A percentile compares a stretch with the other conserved stretches of the same genome.
phyloP scores from a whole-genome alignment of 2,329 filamentous ascomycete genomes.

The Exophiala aquamarina region DNA sequence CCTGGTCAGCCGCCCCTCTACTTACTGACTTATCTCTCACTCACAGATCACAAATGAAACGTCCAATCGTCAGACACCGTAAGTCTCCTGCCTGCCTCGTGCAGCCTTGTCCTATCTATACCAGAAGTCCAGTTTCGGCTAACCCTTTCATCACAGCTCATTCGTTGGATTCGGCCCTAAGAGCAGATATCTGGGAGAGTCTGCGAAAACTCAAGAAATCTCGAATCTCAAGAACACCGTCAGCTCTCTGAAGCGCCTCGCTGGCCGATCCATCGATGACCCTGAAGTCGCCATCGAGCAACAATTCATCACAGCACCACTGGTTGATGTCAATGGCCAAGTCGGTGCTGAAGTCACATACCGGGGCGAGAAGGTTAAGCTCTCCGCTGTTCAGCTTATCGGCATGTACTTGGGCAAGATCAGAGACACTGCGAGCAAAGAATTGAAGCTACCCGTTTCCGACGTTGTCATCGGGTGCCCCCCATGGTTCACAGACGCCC shows the following conservation, averaged over 20 bases:
- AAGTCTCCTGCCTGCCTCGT: conserved; percentile 50
- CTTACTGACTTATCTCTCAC: conserved; percentile 17
- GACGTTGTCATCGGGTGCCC: conserved; percentile 94
- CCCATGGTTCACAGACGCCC: conserved; percentile 93
- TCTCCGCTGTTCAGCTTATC: conserved; percentile 88
- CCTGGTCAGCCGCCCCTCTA: neutral
- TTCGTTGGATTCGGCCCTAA: conserved; percentile 95
- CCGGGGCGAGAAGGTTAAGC: conserved; percentile 90
- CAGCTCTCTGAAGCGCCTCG: conserved; percentile 85
- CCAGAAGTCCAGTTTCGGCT: too few species aligned
- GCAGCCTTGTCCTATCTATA: neutral
- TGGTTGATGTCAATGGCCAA: conserved; percentile 89
- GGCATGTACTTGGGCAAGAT: conserved; percentile 97
- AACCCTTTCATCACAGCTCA: conserved; percentile 64
- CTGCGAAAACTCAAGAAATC: conserved; percentile 97
- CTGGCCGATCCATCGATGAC: conserved; percentile 81
- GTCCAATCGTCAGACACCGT: conserved; percentile 97
- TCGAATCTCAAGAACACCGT: conserved; percentile 99
- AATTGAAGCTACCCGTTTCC: conserved; percentile 86
- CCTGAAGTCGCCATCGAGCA: conserved; percentile 93
- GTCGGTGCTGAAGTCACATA: conserved; percentile 93
- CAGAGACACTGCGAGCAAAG: conserved; percentile 79
- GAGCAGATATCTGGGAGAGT: conserved; percentile 88
- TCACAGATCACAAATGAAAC: conserved; percentile 95
- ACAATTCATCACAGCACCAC: conserved; percentile 79